phyloP scores from a whole-genome alignment of 371 early-diverging fungal species.

The Massospora cicadina region DNA sequence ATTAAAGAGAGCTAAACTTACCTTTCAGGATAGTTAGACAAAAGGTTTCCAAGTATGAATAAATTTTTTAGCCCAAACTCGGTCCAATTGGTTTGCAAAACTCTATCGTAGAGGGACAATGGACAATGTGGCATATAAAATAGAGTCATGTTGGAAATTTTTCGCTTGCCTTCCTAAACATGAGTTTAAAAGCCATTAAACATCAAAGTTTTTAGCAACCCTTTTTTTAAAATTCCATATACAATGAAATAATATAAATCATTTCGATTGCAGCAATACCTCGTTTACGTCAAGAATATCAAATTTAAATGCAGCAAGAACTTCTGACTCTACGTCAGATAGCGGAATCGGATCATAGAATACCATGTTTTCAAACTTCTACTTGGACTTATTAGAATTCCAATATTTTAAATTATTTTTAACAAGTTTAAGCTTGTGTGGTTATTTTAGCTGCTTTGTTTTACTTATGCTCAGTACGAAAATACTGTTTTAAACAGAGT shows the following conservation, averaged over 20 bases:
- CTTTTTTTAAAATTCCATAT: too few species aligned
- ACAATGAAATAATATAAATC: too few species aligned
- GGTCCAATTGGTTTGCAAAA: neutral
- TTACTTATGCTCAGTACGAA: neutral
- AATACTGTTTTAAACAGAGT: too few species aligned
- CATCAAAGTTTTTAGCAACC: too few species aligned
- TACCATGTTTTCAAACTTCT: neutral
- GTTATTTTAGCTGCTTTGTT: neutral
- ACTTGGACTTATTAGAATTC: neutral
- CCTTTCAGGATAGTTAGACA: conserved; percentile 2
- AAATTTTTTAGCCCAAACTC: neutral
- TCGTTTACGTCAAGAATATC: conserved; percentile 2
- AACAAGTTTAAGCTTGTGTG: too few species aligned
- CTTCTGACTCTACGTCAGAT: neutral
- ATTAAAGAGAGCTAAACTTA: too few species aligned
- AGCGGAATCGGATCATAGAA: conserved; percentile 4
- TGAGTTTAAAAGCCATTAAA: neutral
- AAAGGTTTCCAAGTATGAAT: conserved; percentile 2
- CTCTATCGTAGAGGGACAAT: conserved; percentile 1
- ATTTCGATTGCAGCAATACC: too few species aligned
- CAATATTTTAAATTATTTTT: too few species aligned
- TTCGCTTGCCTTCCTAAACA: conserved; percentile 2
- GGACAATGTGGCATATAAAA: conserved; percentile 9
- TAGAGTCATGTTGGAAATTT: neutral
- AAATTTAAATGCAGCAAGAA: neutral